phyloP scores from a whole-genome alignment of 768 basidiomycete species.

The Pleurotus cornucopiae region DNA sequence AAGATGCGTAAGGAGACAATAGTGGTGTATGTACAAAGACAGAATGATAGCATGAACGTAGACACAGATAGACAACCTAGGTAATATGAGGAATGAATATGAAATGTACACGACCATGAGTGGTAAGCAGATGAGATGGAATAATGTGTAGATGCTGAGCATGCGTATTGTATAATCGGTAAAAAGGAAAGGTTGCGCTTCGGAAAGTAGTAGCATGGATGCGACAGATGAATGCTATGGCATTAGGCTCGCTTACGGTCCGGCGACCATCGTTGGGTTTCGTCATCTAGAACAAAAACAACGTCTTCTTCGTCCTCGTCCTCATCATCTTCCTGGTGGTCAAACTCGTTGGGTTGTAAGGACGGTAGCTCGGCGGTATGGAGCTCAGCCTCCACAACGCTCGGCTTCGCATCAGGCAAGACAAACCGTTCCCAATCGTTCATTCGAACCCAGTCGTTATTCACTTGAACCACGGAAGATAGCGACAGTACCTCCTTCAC shows the following conservation, averaged over 20 bases:
- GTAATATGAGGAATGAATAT: neutral
- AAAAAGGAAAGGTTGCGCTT: too few species aligned
- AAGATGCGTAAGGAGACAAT: neutral
- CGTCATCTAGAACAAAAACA: slow-evolving; percentile 64
- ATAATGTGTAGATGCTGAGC: neutral
- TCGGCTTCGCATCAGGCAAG: slow-evolving; percentile 56
- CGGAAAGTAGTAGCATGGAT: too few species aligned
- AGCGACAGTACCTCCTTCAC: slow-evolving; percentile 68
- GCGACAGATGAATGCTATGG: too few species aligned
- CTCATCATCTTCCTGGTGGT: slow-evolving; percentile 35
- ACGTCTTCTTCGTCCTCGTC: slow-evolving; percentile 75
- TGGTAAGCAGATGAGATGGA: slow-evolving; percentile 8
- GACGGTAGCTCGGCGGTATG: slow-evolving; percentile 1
- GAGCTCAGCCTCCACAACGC: slow-evolving; percentile 30
- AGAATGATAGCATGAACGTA: slow-evolving; percentile 2
- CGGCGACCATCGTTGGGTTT: slow-evolving; percentile 31
- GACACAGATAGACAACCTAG: slow-evolving; percentile 1
- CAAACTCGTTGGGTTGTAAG: slow-evolving; percentile 14
- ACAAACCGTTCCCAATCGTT: slow-evolving; percentile 60
- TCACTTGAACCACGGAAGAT: slow-evolving; percentile 71
- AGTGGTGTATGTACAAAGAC: neutral
- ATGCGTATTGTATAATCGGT: too few species aligned
- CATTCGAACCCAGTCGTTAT: slow-evolving; percentile 64
- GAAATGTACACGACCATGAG: neutral
- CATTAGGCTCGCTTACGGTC: slow-evolving; percentile 18